A percentile compares a stretch with the other conserved stretches of the same genome.
Conservation (phyloP, 179 eudicot species). For the Monotropa hypopitys region DNA sequence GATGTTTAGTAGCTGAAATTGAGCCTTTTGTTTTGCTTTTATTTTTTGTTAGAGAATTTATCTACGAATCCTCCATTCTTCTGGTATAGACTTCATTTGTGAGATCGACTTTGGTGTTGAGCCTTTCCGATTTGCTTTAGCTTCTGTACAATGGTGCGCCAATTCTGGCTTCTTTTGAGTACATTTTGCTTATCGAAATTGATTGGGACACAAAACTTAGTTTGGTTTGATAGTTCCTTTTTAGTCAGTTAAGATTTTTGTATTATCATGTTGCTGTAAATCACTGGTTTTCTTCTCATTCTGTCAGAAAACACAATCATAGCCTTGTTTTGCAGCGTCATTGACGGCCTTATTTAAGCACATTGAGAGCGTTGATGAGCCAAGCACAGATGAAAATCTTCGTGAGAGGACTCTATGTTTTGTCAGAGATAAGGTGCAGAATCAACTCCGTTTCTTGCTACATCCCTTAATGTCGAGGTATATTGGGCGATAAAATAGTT, state of each 20-base stretch:
- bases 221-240: neutral
- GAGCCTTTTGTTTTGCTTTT: neutral
- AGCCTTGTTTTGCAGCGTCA: conserved; percentile 45
- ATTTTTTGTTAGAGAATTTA: neutral
- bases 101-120: neutral
- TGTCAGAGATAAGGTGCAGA: conserved; percentile 76
- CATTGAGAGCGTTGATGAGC: conserved; percentile 71
- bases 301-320: neutral
- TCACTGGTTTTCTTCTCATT: neutral
- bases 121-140: neutral
- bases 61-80: neutral
- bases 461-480: neutral
- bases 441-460: neutral
- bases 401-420: conserved; percentile 76
- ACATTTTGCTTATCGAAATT: neutral
- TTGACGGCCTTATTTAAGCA: conserved; percentile 84
- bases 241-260: neutral
- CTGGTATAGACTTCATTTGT: neutral
- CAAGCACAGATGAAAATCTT: conserved; percentile 61
- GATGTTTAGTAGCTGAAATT: neutral
- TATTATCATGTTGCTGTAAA: neutral
- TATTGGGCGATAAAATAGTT: neutral
- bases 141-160: neutral
- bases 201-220: neutral
- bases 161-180: neutral